Evolutionary conservation across 23 red algal species (phyloP).

Genomic region (Gracilariopsis chorda): DNA sequence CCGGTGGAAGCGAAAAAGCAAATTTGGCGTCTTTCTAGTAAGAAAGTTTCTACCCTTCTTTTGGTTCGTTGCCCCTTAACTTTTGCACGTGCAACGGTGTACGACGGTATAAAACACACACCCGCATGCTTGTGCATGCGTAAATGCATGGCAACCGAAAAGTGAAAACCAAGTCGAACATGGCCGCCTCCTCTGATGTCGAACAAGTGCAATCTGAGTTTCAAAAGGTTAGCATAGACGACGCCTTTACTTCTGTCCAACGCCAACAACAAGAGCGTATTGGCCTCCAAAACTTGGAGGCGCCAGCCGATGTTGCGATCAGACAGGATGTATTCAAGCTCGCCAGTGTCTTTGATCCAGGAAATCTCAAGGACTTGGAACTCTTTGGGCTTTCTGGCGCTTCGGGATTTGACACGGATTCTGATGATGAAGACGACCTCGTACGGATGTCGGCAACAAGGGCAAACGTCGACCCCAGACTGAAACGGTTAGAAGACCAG

Average conservation of each 20-base stretch:
- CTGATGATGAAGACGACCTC: slow-evolving; percentile 15
- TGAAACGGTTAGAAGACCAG: neutral
- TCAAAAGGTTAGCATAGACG: neutral
- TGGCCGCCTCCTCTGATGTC: neutral
- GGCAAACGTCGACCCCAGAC: neutral
- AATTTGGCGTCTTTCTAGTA: too few relatives aligned
- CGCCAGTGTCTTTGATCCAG: slow-evolving; percentile 49
- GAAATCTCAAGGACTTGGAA: slow-evolving; percentile 44
- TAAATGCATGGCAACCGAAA: too few relatives aligned
- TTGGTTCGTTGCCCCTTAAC: too few relatives aligned
- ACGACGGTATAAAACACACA: too few relatives aligned
- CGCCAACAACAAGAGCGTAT: slow-evolving; percentile 14
- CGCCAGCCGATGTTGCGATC: slow-evolving; percentile 16
- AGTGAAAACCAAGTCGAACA: too few relatives aligned
- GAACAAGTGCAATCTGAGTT: neutral
- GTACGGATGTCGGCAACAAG: neutral
- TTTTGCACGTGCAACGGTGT: too few relatives aligned
- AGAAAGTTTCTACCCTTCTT: too few relatives aligned
- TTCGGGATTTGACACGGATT: neutral
- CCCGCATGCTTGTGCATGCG: too few relatives aligned
- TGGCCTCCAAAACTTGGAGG: slow-evolving; percentile 18
- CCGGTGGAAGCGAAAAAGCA: too few relatives aligned
- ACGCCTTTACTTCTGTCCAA: neutral
- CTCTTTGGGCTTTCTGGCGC: slow-evolving; percentile 43
- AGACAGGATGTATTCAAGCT: slow-evolving; percentile 40